Percentiles rank a stretch among this genome's conserved stretches.
Conservation (phyloP, 73 alveolate species). For the Vitrella brassicaformis region DNA sequence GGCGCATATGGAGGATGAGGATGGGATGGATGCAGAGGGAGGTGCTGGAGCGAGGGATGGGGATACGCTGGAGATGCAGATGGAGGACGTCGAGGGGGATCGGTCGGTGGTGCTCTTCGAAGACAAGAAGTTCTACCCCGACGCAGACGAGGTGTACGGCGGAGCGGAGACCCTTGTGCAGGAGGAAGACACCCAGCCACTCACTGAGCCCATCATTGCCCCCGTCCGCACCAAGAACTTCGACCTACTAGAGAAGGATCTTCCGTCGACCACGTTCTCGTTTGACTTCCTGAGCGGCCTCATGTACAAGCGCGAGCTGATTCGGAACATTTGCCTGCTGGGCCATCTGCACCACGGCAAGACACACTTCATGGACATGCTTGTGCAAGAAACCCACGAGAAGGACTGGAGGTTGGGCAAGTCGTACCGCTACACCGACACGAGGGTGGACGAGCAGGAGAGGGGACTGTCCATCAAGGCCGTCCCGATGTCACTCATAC, state of each 20-base stretch:
- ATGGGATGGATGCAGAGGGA: slow-evolving; percentile 10
- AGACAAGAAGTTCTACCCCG: slow-evolving; percentile 74
- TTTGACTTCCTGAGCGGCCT: slow-evolving; percentile 79
- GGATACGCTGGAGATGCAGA: neutral
- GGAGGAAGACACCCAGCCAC: slow-evolving; percentile 98
- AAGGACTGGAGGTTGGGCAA: slow-evolving; percentile 61
- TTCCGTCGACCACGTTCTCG: slow-evolving; percentile 78
- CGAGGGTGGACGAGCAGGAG: slow-evolving; percentile 86
- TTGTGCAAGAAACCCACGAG: slow-evolving; percentile 80
- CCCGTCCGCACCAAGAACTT: slow-evolving; percentile 83
- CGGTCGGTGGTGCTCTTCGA: slow-evolving; percentile 43
- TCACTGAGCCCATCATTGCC: slow-evolving; percentile 93
- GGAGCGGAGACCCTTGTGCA: slow-evolving; percentile 88
- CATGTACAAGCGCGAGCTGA: slow-evolving; percentile 78
- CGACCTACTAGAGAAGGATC: slow-evolving; percentile 65
- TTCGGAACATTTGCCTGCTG: slow-evolving; percentile 85
- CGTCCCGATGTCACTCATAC: slow-evolving; percentile 83
- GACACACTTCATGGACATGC: slow-evolving; percentile 87
- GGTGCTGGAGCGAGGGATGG: slow-evolving; percentile 8
- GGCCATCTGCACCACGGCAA: slow-evolving; percentile 99
- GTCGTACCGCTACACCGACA: slow-evolving; percentile 79
- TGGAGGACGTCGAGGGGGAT: slow-evolving; percentile 22
- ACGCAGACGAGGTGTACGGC: slow-evolving; percentile 81
- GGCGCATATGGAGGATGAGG: no score
- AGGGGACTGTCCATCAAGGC: slow-evolving; percentile 84